Percentiles rank a stretch among this genome's conserved stretches.
Evolutionary conservation across 805 yeast species (phyloP).

Genomic region (Wickerhamiella nectarea): DNA sequence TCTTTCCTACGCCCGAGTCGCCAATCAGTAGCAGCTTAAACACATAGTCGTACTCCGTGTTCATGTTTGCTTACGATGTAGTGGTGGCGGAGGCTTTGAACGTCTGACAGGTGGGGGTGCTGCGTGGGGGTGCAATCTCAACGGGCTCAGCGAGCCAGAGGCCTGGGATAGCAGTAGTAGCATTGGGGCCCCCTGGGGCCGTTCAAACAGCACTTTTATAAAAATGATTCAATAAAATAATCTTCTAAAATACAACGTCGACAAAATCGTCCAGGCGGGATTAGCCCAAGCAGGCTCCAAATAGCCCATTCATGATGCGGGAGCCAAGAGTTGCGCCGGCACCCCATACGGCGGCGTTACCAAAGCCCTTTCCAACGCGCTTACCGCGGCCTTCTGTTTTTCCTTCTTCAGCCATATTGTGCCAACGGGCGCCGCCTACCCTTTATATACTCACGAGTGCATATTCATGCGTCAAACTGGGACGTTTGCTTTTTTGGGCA

Average conservation of each 20-base stretch:
- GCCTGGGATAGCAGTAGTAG: no score
- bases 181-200: no score
- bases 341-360: conserved; percentile 83
- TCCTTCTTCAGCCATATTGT: conserved; percentile 3
- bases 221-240: no score
- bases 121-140: no score
- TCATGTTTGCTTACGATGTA: neutral
- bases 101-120: neutral
- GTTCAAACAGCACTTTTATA: no score
- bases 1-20: conserved; percentile 97
- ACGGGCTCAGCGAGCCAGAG: no score
- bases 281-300: conserved; percentile 9
- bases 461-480: no score
- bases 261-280: neutral
- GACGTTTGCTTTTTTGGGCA: no score
- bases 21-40: conserved; percentile 92
- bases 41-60: conserved; percentile 68
- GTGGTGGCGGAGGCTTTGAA: neutral
- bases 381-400: conserved; percentile 22
- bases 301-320: conserved; percentile 42
- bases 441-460: no score
- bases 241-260: no score
- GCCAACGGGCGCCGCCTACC: no score
- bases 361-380: conserved; percentile 63
- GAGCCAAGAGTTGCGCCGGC: conserved; percentile 90